These are phyloP conservation scores for Vigna radiata DNA, from an alignment of 306 rosid species.

Conservation along the genomic window DNA sequence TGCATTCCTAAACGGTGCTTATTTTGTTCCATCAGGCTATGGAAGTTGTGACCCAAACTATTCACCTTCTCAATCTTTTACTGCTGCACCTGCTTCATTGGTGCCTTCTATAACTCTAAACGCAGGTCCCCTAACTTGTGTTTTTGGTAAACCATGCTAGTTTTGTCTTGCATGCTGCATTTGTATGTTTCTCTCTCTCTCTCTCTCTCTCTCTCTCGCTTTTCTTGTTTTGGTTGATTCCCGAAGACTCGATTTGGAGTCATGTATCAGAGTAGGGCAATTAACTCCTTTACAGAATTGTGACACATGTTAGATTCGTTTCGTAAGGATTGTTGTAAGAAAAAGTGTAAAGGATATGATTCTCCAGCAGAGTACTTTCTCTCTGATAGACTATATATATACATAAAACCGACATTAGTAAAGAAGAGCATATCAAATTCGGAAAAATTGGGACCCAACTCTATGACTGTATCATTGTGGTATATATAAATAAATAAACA, in stretches of 20 bases:
- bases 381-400: not conserved
- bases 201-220: too few relatives aligned
- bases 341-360: conserved; percentile 24
- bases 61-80: not conserved
- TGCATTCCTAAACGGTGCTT: conserved; percentile 11
- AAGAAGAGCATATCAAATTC: conserved; percentile 25
- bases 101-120: conserved; percentile 72
- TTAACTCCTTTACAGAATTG: conserved; percentile 13
- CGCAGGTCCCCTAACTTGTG: conserved; percentile 76
- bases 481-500: conserved; percentile 38
- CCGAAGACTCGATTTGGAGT: not conserved
- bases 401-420: conserved; percentile 5
- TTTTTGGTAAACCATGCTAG: conserved; percentile 60
- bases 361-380: conserved; percentile 16
- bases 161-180: conserved; percentile 12
- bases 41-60: conserved; percentile 11
- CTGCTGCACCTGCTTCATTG: conserved; percentile 30
- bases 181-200: too few relatives aligned
- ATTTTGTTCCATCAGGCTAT: conserved; percentile 24
- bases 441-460: conserved; percentile 36
- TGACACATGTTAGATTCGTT: conserved; percentile 23
- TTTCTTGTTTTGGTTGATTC: conserved; percentile 1
- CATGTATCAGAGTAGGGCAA: conserved; percentile 10
- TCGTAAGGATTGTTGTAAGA: conserved; percentile 8
- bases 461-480: conserved; percentile 29